A percentile compares a stretch with the other conserved stretches of the same genome.
Evolutionary conservation across 108 stramenopile species (phyloP).

Genomic region (Nitzschia inconspicua): DNA sequence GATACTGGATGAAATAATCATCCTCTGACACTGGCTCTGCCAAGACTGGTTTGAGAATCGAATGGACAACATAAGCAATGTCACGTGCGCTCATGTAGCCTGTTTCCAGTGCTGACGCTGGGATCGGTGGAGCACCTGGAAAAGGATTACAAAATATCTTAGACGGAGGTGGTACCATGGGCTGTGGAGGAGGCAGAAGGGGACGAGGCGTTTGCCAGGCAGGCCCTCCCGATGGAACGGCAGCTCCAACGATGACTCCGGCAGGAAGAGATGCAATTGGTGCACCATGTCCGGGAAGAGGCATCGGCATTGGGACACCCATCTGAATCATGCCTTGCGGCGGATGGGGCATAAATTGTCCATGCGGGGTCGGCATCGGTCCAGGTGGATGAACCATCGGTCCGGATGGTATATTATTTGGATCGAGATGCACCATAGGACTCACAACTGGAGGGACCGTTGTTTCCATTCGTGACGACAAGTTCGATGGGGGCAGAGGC

Average conservation of each 20-base stretch:
- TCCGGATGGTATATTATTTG: slow-evolving; percentile 29
- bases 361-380: background rate
- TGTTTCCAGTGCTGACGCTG: slow-evolving; percentile 44
- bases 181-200: slow-evolving; percentile 1
- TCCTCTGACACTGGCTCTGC: slow-evolving; percentile 24
- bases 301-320: slow-evolving; percentile 17
- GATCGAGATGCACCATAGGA: too few relatives aligned
- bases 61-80: slow-evolving; percentile 67
- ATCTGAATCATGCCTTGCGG: background rate
- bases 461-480: too few relatives aligned
- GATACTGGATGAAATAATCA: slow-evolving; percentile 50
- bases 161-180: slow-evolving; percentile 1
- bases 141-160: slow-evolving; percentile 52
- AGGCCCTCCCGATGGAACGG: slow-evolving; percentile 16
- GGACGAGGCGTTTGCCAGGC: slow-evolving; percentile 36
- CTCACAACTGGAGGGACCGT: too few relatives aligned
- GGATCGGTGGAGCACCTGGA: slow-evolving; percentile 64
- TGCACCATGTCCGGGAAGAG: slow-evolving; percentile 17
- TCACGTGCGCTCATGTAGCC: slow-evolving; percentile 66
- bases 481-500: too few relatives aligned
- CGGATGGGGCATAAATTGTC: slow-evolving; percentile 1
- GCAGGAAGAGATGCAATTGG: slow-evolving; percentile 18
- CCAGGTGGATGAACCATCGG: slow-evolving; percentile 6
- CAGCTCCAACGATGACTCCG: slow-evolving; percentile 10
- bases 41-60: slow-evolving; percentile 69